A percentile compares a stretch with the other conserved stretches of the same genome.
Conservation (phyloP, 192 early-diverging fungal species). For the Pilobolus umbonatus region DNA sequence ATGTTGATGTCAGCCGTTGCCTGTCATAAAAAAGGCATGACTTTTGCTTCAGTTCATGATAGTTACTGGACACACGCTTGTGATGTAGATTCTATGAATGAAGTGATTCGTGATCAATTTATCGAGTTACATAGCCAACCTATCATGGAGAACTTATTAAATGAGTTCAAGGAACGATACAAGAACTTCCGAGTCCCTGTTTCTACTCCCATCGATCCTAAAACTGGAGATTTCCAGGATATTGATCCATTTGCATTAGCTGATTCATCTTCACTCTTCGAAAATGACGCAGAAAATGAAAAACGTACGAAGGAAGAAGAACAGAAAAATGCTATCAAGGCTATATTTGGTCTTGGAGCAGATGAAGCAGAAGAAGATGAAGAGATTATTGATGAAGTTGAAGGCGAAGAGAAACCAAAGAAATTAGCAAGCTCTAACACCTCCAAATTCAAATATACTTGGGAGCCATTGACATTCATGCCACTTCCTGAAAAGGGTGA, state of each 20-base stretch:
- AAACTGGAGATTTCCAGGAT: not conserved
- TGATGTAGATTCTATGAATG: slow-evolving; percentile 83
- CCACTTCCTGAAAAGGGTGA: slow-evolving; percentile 77
- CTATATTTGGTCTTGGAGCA: slow-evolving; percentile 19
- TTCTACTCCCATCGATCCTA: slow-evolving; percentile 6
- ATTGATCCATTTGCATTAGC: not conserved
- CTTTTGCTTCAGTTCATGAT: slow-evolving; percentile 96
- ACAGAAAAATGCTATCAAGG: slow-evolving; percentile 14
- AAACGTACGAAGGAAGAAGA: slow-evolving; percentile 6
- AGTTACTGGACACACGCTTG: slow-evolving; percentile 97
- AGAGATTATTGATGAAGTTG: slow-evolving; percentile 35
- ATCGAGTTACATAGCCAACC: slow-evolving; percentile 76
- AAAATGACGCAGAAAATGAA: slow-evolving; percentile 7
- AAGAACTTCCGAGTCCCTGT: slow-evolving; percentile 63
- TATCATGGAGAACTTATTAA: slow-evolving; percentile 77
- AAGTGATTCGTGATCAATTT: slow-evolving; percentile 85
- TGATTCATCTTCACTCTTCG: slow-evolving; percentile 13
- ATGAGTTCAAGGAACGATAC: slow-evolving; percentile 83
- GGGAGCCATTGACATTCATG: slow-evolving; percentile 61
- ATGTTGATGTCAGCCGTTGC: slow-evolving; percentile 92
- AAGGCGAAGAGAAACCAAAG: slow-evolving; percentile 25
- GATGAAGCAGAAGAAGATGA: slow-evolving; percentile 34
- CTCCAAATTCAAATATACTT: slow-evolving; percentile 33
- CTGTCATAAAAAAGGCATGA: slow-evolving; percentile 71
- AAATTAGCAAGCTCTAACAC: too few species aligned